A percentile compares a stretch with the other conserved stretches of the same genome.
Evolutionary conservation across 2,329 filamentous ascomycete species (phyloP).

Genomic region (Botryosphaeria dothidea): DNA sequence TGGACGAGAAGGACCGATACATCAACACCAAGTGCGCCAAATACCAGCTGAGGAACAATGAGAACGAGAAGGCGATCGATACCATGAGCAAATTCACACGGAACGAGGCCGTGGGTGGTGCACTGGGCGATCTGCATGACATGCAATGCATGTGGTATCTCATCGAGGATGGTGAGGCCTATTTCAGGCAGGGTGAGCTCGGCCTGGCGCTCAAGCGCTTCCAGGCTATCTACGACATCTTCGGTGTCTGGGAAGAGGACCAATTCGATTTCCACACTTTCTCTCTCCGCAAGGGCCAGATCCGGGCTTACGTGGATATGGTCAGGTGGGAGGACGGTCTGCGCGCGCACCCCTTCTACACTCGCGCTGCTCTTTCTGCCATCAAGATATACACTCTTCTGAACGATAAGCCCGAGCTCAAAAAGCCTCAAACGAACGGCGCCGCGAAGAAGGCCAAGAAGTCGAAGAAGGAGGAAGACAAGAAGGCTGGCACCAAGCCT

Average conservation of each 20-base stretch:
- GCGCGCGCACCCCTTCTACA: conserved; percentile 91
- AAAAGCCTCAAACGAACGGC: conserved; percentile 59
- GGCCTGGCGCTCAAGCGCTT: conserved; percentile 91
- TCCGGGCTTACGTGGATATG: conserved; percentile 94
- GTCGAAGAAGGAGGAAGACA: conserved; percentile 81
- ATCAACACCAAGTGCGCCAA: conserved; percentile 99
- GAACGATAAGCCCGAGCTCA: conserved; percentile 69
- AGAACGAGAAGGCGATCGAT: conserved; percentile 81
- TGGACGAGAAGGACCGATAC: conserved; percentile 90
- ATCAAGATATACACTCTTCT: conserved; percentile 78
- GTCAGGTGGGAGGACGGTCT: conserved; percentile 92
- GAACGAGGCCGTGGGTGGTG: conserved; percentile 83
- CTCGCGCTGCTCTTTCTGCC: conserved; percentile 77
- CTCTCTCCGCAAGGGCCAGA: conserved; percentile 93
- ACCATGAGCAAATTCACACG: conserved; percentile 94
- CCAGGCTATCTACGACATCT: conserved; percentile 84
- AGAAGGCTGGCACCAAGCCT: conserved; percentile 56
- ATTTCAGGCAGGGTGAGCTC: conserved; percentile 76
- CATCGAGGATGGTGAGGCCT: conserved; percentile 91
- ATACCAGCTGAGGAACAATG: conserved; percentile 90
- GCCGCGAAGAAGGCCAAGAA: conserved; percentile 79
- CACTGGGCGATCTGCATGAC: conserved; percentile 86
- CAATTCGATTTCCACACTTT: conserved; percentile 99
- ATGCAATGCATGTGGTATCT: conserved; percentile 99
- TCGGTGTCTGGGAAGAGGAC: conserved; percentile 96